A percentile compares a stretch with the other conserved stretches of the same genome.
These are phyloP conservation scores for Kodamaea fungicola DNA, from an alignment of 1,139 yeast species.

Conservation along the genomic window DNA sequence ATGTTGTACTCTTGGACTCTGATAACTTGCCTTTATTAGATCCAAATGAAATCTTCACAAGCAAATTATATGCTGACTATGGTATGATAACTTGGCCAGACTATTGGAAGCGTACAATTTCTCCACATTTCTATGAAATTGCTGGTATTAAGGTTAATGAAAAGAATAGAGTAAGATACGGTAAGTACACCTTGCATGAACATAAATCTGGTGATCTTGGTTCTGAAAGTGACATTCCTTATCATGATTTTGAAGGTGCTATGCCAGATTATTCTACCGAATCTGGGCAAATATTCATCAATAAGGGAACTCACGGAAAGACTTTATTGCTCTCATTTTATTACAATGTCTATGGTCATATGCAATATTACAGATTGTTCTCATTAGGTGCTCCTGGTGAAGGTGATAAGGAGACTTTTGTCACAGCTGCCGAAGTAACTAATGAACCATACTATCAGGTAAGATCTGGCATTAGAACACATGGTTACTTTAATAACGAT, in stretches of 20 bases:
- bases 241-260: slow-evolving; percentile 54
- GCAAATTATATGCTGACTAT: slow-evolving; percentile 48
- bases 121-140: slow-evolving; percentile 65
- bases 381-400: slow-evolving; percentile 63
- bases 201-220: slow-evolving; percentile 4
- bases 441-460: slow-evolving; percentile 51
- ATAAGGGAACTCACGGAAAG: slow-evolving; percentile 51
- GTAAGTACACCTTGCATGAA: slow-evolving; percentile 12
- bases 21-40: slow-evolving; percentile 37
- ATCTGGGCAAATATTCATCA: slow-evolving; percentile 57
- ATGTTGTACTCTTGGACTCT: slow-evolving; percentile 40
- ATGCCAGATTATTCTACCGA: slow-evolving; percentile 63
- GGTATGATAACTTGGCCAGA: slow-evolving; percentile 83
- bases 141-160: slow-evolving; percentile 49
- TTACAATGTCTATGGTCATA: slow-evolving; percentile 60
- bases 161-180: slow-evolving; percentile 20
- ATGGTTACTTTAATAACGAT: slow-evolving; percentile 27
- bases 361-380: slow-evolving; percentile 50
- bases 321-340: slow-evolving; percentile 51
- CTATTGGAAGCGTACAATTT: slow-evolving; percentile 72
- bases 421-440: slow-evolving; percentile 53
- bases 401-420: slow-evolving; percentile 67
- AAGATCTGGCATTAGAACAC: slow-evolving; percentile 30
- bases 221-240: slow-evolving; percentile 17
- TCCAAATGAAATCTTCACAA: slow-evolving; percentile 45